Evolutionary conservation across 345 rosid species (phyloP).

Genomic region (Streptanthus diversifolius): DNA sequence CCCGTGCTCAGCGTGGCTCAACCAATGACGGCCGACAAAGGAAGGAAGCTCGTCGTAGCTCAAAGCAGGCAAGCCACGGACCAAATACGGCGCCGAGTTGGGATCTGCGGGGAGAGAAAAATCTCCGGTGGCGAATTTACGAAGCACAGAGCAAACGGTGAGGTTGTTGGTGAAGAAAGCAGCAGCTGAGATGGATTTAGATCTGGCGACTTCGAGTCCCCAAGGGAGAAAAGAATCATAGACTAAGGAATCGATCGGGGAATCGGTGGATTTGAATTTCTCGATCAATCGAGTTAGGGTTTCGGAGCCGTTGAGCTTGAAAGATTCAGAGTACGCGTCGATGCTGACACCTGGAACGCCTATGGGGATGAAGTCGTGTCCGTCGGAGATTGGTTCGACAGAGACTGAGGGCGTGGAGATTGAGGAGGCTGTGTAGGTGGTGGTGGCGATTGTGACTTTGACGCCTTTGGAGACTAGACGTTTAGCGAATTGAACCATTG

Average conservation of each 20-base stretch:
- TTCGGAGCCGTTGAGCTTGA: conserved; percentile 44
- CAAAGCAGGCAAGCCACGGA: conserved; percentile 56
- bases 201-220: conserved; percentile 73
- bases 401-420: conserved; percentile 37
- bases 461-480: conserved; percentile 63
- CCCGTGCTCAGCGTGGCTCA: conserved; percentile 51
- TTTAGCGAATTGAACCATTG: conserved; percentile 69
- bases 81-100: conserved; percentile 30
- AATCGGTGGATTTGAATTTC: conserved; percentile 34
- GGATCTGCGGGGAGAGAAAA: conserved; percentile 43
- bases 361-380: conserved; percentile 54
- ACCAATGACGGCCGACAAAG: conserved; percentile 41
- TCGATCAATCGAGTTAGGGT: conserved; percentile 46
- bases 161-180: conserved; percentile 70
- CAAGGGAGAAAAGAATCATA: conserved; percentile 74
- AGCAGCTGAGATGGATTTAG: conserved; percentile 48
- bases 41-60: conserved; percentile 50
- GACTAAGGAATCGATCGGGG: conserved; percentile 48
- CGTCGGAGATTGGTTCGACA: conserved; percentile 71
- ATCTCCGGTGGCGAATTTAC: conserved; percentile 39
- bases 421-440: conserved; percentile 52
- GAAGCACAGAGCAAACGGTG: conserved; percentile 43
- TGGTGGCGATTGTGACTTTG: conserved; percentile 65
- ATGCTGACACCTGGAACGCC: conserved; percentile 38
- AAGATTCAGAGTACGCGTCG: conserved; percentile 40